Base-by-base conservation (phyloP, 208 protist species). In the Leptomonas seymouri region DNA sequence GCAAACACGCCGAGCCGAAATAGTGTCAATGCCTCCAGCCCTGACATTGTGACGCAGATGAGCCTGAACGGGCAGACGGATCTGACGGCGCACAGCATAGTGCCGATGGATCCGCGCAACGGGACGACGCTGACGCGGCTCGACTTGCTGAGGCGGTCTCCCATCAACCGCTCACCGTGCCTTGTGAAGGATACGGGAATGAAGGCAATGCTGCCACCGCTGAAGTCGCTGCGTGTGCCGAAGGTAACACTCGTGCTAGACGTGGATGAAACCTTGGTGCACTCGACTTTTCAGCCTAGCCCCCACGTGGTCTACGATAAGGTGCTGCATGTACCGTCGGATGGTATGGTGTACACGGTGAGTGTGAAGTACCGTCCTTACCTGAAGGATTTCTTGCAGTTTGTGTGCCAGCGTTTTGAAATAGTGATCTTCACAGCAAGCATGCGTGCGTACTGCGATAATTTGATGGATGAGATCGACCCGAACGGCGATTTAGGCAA, bases 341-440 rank as follows among this genome's bases (percentile, higher is more conserved):
- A 88, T 21, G 56, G 63, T 14, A 59, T 71, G 21, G 39, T 53
- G 25, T 61, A 79, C 55, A 75, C 67, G 1, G 71, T 88, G 31
- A 86, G 78, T 48, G 82, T 92, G 20, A 79, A 81, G 55, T 86
- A 73, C 57, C 72, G 86, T 15, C 84, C 84, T 0, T 86, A 83
- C 48, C 67, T 89, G 30, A 41, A 67, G 4, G 80, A 84, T n/a
- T 92, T 92, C 59, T 50, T 92, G 4, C 63, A 72, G 25, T 81
- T 84, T 67, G 67, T 89, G 9, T 66, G 71, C 16, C 55, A 67
- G 1, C 63, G 63, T 12, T 89, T 89, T 51, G 81, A 91, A 62
- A 72, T 91, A 39, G 78, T 89, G n/a, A 81, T 91, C 28, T 89
- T 91, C 57, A 89, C 82, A 0, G 83, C 81, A 0, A 92, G 86